Percentiles rank a stretch among this genome's conserved stretches.
phyloP scores from a whole-genome alignment of 441 rosid species.

The Gossypium aridum region DNA sequence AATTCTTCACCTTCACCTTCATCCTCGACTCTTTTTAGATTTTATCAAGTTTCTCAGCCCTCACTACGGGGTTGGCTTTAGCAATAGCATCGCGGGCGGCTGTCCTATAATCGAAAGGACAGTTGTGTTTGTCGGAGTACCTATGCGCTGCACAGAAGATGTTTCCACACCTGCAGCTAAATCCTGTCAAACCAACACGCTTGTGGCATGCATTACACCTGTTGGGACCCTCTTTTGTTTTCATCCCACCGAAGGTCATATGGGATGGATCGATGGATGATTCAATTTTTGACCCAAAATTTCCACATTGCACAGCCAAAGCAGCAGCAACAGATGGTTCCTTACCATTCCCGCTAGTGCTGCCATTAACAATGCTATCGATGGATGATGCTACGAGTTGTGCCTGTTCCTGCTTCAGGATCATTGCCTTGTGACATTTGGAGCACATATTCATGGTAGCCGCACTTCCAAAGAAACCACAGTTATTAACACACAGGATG shows the following conservation, averaged over 20 bases:
- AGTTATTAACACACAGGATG: conserved; percentile 75
- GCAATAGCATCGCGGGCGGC: conserved; percentile 56
- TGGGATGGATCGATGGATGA: conserved; percentile 26
- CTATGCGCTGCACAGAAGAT: conserved; percentile 67
- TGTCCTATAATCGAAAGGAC: conserved; percentile 58
- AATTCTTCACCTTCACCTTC: conserved; percentile 9
- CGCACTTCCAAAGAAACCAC: conserved; percentile 71
- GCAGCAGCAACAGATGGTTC: conserved; percentile 30
- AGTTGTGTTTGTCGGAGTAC: conserved; percentile 69
- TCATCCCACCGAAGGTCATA: conserved; percentile 31
- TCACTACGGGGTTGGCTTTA: conserved; percentile 63
- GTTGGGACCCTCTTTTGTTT: conserved; percentile 52
- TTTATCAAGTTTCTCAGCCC: conserved; percentile 68
- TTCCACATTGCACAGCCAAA: conserved; percentile 29
- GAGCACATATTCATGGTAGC: conserved; percentile 78
- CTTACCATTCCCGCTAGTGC: conserved; percentile 26
- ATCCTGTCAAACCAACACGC: conserved; percentile 67
- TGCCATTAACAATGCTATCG: conserved; percentile 36
- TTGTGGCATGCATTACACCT: conserved; percentile 50
- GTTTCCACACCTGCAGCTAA: conserved; percentile 61
- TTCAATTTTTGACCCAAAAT: conserved; percentile 31
- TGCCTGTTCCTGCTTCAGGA: conserved; percentile 56
- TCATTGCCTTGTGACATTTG: conserved; percentile 59
- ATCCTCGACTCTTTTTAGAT: conserved; percentile 25
- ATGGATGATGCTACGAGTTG: conserved; percentile 55